phyloP scores from a whole-genome alignment of 2,329 filamentous ascomycete species.

The Calonectria pseudoturangicola region DNA sequence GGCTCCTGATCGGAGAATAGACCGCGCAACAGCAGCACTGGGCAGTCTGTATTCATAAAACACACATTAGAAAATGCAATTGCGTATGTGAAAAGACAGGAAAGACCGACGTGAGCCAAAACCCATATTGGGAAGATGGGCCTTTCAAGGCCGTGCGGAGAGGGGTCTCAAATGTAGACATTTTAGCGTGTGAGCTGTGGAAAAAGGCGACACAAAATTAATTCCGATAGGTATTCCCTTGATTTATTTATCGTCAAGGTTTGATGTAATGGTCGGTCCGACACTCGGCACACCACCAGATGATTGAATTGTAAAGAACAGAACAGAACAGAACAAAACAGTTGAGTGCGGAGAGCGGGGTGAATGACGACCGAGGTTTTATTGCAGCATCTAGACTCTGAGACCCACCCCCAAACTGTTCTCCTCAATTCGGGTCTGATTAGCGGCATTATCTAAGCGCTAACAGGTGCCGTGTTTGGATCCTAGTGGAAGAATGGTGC shows the following conservation, averaged over 20 bases:
- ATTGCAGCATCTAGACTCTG: not conserved
- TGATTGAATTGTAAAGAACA: conserved; percentile 16
- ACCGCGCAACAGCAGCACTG: conserved; percentile 30
- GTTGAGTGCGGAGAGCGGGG: conserved; percentile 20
- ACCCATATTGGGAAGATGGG: conserved; percentile 23
- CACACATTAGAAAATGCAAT: not conserved
- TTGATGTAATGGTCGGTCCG: not conserved
- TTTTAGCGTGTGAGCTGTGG: not conserved
- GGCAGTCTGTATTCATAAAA: conserved; percentile 19
- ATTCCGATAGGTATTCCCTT: not conserved
- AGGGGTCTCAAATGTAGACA: conserved; percentile 18
- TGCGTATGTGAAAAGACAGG: not conserved
- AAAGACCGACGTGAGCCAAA: conserved; percentile 38
- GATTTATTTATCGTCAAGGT: not conserved
- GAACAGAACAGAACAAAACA: not conserved
- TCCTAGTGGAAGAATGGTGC: not conserved
- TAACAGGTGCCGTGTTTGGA: not conserved
- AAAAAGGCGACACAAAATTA: not conserved
- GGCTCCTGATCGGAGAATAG: conserved; percentile 24
- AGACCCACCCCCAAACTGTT: conserved; percentile 22
- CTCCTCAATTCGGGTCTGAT: conserved; percentile 7
- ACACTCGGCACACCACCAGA: not conserved
- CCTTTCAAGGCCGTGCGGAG: conserved; percentile 22
- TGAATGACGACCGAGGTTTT: conserved; percentile 24
- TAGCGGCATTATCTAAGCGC: conserved; percentile 20